Conservation (phyloP, 192 early-diverging fungal species). For the Rhizophagus clarus region DNA sequence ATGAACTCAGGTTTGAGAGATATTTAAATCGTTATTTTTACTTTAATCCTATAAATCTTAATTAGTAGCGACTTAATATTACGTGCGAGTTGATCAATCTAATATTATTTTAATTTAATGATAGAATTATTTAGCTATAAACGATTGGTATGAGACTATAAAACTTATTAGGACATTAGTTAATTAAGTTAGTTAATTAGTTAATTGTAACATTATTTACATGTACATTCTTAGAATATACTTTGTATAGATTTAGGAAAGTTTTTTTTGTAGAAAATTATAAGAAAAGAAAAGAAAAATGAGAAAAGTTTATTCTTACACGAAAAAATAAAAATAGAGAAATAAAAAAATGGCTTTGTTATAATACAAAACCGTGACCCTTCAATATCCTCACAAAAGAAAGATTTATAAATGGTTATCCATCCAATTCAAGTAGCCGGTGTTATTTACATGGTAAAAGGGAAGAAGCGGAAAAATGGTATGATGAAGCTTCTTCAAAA, state of each 20-base stretch:
- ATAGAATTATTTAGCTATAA: too few species aligned
- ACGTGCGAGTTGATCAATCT: not conserved
- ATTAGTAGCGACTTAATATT: not conserved
- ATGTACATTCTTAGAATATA: not conserved
- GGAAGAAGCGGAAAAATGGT: not conserved
- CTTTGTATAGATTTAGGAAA: not conserved
- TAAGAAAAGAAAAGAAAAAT: not conserved
- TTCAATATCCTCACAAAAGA: not conserved
- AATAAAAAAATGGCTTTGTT: not conserved
- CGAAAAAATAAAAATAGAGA: slow-evolving; percentile 4
- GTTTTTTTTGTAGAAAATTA: not conserved
- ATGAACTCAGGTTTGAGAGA: not conserved
- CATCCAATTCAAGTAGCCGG: slow-evolving; percentile 1
- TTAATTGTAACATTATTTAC: not conserved
- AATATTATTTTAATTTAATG: not conserved
- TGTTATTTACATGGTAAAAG: slow-evolving; percentile 18
- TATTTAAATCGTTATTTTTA: not conserved
- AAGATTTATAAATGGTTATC: slow-evolving; percentile 6
- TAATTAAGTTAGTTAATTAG: too few species aligned
- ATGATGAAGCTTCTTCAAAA: not conserved
- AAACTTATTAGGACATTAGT: not conserved
- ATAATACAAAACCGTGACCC: not conserved
- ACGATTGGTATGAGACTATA: not conserved
- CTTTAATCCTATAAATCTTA: too few species aligned
- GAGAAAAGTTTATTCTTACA: slow-evolving; percentile 8